Evolutionary conservation across 202 grass and related monocot genomes (phyloP).

Genomic region (Schoenoplectus triqueter): DNA sequence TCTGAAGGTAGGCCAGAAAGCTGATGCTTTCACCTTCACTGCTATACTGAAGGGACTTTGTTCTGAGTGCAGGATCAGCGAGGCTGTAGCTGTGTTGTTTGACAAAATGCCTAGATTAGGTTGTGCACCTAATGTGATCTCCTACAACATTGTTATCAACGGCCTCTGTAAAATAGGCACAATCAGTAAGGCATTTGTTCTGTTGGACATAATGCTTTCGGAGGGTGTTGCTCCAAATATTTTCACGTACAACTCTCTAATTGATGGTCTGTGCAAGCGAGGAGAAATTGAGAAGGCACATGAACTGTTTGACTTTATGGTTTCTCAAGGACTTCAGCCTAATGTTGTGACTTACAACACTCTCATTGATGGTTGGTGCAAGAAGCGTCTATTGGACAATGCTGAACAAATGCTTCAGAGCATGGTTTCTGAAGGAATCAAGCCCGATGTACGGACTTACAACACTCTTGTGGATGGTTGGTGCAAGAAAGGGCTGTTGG

Average conservation of each 20-base stretch:
- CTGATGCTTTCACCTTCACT: not conserved
- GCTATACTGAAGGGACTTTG: conserved; percentile 16
- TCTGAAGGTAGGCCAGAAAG: not conserved
- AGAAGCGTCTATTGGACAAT: not conserved
- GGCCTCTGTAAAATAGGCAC: not conserved
- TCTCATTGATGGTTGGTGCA: not conserved
- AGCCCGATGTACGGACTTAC: not conserved
- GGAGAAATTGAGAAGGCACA: not conserved
- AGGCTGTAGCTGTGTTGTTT: not conserved
- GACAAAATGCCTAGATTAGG: not conserved
- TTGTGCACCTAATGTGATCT: not conserved
- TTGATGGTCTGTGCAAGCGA: not conserved
- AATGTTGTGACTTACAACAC: not conserved
- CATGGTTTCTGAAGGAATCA: not conserved
- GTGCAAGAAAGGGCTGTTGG: not conserved
- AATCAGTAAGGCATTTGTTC: conserved; percentile 11
- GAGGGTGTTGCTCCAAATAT: not conserved
- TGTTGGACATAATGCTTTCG: not conserved
- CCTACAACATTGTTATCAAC: conserved; percentile 21
- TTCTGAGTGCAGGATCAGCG: not conserved
- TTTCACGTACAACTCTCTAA: not conserved
- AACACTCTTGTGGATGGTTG: not conserved
- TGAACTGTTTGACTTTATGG: not conserved
- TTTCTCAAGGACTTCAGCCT: not conserved
- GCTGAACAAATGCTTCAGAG: not conserved